Evolutionary conservation across 73 alveolate genomes (phyloP), one percentile per base, ranked within the genome.

Genomic region (Paramecium sexaurelia): DNA sequence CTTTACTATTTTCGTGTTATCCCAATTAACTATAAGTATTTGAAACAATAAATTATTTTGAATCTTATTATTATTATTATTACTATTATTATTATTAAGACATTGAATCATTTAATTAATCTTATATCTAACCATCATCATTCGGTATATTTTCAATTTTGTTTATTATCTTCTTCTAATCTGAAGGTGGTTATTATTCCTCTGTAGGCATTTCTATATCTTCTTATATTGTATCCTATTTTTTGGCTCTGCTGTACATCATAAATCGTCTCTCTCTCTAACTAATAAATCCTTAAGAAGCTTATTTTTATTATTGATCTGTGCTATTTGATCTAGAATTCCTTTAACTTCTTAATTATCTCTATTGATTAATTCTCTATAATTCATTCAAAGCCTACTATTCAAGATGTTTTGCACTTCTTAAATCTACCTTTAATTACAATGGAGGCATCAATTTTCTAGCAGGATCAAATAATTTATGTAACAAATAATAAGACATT

Each of bases 331-430:
- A 32, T 8, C 90, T 7, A 10, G 90, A 41, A 13, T 41, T 40
- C 13, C 90, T 37, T 11, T 78, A 17, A 40, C 75, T 41, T 20
- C 90, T 37, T 29, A 29, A 24, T 22, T 78, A 22, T 40, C 43
- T 39, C 36, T 29, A 39, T n/a, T 32, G 61, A 78, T 7, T 78
- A 7, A 78, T 22, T n/a, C 55, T 78, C n/a, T 78, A 45, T 41
- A 19, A 78, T 43, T 78, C 90, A 78, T 78, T 19, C 8, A 41
- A 22, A 11, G 90, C 90, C 22, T 78, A 24, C 7, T 41, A 7
- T 61, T 78, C 90, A 6, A 78, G 47, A 43, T 78, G 90, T 26
- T 78, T 78, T n/a, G 75, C 90, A 78, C 90, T 78, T 47, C 41
- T 78, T 4, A 78, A 1, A 78, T 78, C 90, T 29, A 78, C 41